Conservation (phyloP, 495 filamentous ascomycete species). For the Talaromyces wortmannii region DNA sequence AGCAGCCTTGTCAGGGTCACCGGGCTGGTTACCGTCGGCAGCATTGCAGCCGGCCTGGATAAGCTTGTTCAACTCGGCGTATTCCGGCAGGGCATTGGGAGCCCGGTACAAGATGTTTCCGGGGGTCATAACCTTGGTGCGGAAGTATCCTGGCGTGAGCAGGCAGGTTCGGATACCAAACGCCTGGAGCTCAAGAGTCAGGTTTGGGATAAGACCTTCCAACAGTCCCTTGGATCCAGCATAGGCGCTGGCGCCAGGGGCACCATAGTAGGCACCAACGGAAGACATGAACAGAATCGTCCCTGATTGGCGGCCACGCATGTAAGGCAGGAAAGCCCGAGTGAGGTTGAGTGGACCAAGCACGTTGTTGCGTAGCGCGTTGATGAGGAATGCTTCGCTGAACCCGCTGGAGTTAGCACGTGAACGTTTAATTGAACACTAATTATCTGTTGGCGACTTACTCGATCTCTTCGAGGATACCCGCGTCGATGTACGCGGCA, state of each 20-base stretch:
- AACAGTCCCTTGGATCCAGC: constrained; percentile 23
- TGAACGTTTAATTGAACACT: neutral
- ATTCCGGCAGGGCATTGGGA: constrained; percentile 1
- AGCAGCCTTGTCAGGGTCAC: constrained; percentile 7
- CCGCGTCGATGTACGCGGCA: constrained; percentile 32
- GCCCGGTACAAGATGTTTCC: constrained; percentile 2
- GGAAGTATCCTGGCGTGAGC: constrained; percentile 37
- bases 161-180: constrained; percentile 21
- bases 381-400: constrained; percentile 1
- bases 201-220: constrained; percentile 22
- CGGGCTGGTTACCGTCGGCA: constrained; percentile 6
- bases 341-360: constrained; percentile 35
- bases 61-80: constrained; percentile 1
- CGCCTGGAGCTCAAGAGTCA: constrained; percentile 19
- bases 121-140: constrained; percentile 5
- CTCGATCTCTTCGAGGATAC: constrained; percentile 15
- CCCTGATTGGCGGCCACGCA: constrained; percentile 33
- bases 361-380: constrained; percentile 23
- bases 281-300: constrained; percentile 31
- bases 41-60: neutral
- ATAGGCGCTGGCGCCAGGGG: constrained; percentile 9
- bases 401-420: constrained; percentile 8
- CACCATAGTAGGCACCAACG: constrained; percentile 9
- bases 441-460: neutral
- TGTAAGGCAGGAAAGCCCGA: constrained; percentile 34